Percentiles rank a stretch among this genome's conserved stretches.
Conservation (phyloP, 2,329 filamentous ascomycete species). For the Fusarium sp. region DNA sequence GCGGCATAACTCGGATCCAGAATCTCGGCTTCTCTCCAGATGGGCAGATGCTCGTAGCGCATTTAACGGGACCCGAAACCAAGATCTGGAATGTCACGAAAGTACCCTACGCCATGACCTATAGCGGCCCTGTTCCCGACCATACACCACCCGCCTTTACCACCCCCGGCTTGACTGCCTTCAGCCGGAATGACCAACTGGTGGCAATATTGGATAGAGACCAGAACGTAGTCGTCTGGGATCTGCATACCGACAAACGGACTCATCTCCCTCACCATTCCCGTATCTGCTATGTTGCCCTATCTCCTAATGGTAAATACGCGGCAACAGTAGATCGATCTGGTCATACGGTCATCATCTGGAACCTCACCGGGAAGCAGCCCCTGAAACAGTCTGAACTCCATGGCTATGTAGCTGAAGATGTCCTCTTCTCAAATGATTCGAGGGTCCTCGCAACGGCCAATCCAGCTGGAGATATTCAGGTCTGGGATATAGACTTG, state of each 20-base stretch:
- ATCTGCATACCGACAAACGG: neutral
- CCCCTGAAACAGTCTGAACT: too few relatives aligned
- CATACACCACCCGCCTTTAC: too few relatives aligned
- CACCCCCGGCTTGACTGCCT: too few relatives aligned
- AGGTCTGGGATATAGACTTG: too few relatives aligned
- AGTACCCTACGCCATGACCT: neutral
- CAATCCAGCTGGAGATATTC: too few relatives aligned
- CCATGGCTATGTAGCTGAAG: too few relatives aligned
- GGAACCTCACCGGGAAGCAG: too few relatives aligned
- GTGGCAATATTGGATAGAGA: neutral
- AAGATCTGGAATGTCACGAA: neutral
- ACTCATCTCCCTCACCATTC: neutral
- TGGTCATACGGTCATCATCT: too few relatives aligned
- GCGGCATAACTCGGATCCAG: neutral
- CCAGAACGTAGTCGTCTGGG: neutral
- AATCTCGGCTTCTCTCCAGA: neutral
- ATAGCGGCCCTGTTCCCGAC: too few relatives aligned
- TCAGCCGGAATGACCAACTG: neutral
- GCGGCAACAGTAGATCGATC: neutral
- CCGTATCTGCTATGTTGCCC: neutral
- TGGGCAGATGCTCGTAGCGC: neutral
- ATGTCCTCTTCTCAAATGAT: too few relatives aligned
- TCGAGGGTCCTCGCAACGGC: too few relatives aligned
- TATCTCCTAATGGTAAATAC: neutral
- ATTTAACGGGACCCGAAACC: neutral